Evolutionary conservation across 2,329 filamentous ascomycete species (phyloP), one percentile per base, ranked within the genome.

Genomic region (Setomelanomma holmii): DNA sequence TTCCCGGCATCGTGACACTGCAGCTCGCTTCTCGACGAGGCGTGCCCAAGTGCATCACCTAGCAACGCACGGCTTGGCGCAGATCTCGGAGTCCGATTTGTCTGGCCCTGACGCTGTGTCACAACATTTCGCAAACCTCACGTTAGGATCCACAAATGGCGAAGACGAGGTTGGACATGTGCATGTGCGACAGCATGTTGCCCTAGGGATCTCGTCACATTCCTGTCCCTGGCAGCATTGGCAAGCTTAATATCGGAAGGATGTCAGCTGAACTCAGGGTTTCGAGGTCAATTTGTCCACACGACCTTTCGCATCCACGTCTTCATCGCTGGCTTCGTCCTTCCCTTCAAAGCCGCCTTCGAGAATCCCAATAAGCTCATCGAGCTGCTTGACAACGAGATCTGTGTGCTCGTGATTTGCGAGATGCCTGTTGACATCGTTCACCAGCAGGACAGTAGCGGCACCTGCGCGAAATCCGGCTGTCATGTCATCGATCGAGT

Each of bases 401-500:
- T 96, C 91, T 0, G 91, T 96, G 72, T 91, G 85, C 58, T 86
- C 83, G 69, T 96, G 89, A 20, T 84, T 80, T 6, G 81, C 84
- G 51, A 96, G 71, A 59, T 88, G 82, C 49, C 74, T 75, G 69
- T 96, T 96, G n/a, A 83, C 87, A n/a, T 90, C 86, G 67, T 96
- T 96, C 14, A 89, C 82, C 39, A 99, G 79, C 69, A 98, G 71
- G n/a, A 98, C 92, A 0, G 95, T 98, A 27, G 91, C 89, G 1
- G 93, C 91, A 1, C 93, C 93, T 0, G 93, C 93, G 45, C 81
- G 82, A 53, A 88, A 84, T 0, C 95, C 93, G 1, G 93, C 91
- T 6, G 88, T 90, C 86, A 98, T 96, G 71, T 99, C 95, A 72
- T 98, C 95, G 49, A 96, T 86, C 14, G 88, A 92, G 51, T 84